Conservation (phyloP, 2,329 filamentous ascomycete genomes). For the Neonectria sp. region DNA sequence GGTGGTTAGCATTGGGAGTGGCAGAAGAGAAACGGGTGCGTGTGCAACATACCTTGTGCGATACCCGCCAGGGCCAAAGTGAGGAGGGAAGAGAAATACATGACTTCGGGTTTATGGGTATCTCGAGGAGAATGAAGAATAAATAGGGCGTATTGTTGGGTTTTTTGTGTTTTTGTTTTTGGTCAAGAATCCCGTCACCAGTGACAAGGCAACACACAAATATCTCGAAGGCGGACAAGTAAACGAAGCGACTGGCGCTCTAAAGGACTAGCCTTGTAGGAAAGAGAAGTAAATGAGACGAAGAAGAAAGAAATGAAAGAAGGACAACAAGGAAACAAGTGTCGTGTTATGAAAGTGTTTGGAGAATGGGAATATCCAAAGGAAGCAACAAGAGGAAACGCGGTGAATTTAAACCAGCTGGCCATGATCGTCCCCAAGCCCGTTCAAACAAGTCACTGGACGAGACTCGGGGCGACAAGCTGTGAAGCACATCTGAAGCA, state of each 20-base stretch:
- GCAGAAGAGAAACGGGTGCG: not conserved
- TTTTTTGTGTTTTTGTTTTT: slow-evolving; percentile 13
- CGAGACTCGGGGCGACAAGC: slow-evolving; percentile 29
- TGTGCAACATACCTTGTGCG: slow-evolving; percentile 59
- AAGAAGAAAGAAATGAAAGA: slow-evolving; percentile 45
- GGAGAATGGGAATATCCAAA: slow-evolving; percentile 42
- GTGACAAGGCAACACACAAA: slow-evolving; percentile 22
- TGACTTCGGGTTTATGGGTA: slow-evolving; percentile 56
- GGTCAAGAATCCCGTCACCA: slow-evolving; percentile 27
- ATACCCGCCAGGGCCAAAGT: slow-evolving; percentile 64
- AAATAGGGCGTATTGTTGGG: not conserved
- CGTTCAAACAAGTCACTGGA: not conserved
- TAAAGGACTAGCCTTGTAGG: slow-evolving; percentile 50
- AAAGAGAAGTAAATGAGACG: slow-evolving; percentile 40
- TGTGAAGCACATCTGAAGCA: slow-evolving; percentile 48
- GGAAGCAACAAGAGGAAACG: slow-evolving; percentile 45
- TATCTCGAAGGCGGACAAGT: slow-evolving; percentile 2
- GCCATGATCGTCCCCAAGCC: slow-evolving; percentile 11
- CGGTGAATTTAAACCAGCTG: slow-evolving; percentile 59
- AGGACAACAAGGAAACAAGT: slow-evolving; percentile 47
- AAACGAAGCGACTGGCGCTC: slow-evolving; percentile 51
- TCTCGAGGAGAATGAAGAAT: slow-evolving; percentile 43
- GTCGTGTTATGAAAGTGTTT: slow-evolving; percentile 33
- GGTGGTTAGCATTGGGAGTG: slow-evolving; percentile 28
- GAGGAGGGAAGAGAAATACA: slow-evolving; percentile 66